These are phyloP conservation scores for Leucosporidium scottii DNA, from an alignment of 768 basidiomycete genomes.

Conservation along the genomic window DNA sequence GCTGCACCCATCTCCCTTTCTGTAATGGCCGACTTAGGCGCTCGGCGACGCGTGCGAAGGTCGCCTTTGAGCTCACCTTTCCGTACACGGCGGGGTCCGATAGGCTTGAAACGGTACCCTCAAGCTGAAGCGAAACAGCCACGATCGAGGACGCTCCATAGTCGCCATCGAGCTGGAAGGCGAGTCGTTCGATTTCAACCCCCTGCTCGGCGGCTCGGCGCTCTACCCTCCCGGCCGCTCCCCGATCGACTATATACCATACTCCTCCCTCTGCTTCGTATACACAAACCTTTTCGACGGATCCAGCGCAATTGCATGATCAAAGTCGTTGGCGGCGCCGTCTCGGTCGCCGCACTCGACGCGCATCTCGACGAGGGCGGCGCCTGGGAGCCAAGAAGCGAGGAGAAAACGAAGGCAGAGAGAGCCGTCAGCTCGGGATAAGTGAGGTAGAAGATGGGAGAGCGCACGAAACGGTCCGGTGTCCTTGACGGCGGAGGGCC, in stretches of 20 bases:
- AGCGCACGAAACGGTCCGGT: neutral
- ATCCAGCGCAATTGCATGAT: conserved; percentile 12
- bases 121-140: too few relatives aligned
- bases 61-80: too few relatives aligned
- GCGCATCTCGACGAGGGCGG: neutral
- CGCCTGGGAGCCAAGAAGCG: neutral
- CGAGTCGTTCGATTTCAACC: too few relatives aligned
- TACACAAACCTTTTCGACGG: neutral
- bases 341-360: conserved; percentile 11
- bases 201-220: too few relatives aligned
- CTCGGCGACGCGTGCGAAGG: too few relatives aligned
- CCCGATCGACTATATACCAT: neutral
- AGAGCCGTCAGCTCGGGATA: neutral
- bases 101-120: too few relatives aligned
- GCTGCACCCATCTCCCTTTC: too few relatives aligned
- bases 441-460: conserved; percentile 8
- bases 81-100: too few relatives aligned
- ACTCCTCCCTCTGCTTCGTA: neutral
- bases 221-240: too few relatives aligned
- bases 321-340: conserved; percentile 11
- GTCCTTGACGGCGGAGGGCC: conserved; percentile 1
- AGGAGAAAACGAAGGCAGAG: neutral
- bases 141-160: too few relatives aligned
- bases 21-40: too few relatives aligned
- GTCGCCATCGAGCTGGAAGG: too few relatives aligned